These are phyloP conservation scores for Fraxinus americana DNA, from an alignment of 257 asterid species.

Conservation along the genomic window DNA sequence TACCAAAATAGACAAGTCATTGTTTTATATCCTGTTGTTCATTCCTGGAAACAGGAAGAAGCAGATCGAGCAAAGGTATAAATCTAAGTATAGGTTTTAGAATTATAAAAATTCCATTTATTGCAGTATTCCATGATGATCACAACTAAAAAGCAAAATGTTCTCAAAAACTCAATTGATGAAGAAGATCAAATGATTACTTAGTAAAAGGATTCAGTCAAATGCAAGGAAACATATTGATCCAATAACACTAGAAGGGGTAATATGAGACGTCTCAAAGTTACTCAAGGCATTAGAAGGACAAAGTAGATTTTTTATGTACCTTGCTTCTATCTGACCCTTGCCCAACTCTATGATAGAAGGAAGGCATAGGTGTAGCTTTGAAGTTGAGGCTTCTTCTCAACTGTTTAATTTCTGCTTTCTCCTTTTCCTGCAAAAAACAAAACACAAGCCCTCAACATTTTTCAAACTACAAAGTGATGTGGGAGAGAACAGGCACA, in stretches of 20 bases:
- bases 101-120: not conserved
- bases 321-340: conserved; percentile 55
- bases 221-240: not conserved
- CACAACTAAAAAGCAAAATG: not conserved
- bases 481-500: not conserved
- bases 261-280: not conserved
- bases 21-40: not conserved
- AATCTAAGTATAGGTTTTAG: not conserved
- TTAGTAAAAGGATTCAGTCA: not conserved
- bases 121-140: not conserved
- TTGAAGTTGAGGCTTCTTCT: conserved; percentile 65
- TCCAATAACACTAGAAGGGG: not conserved
- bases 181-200: not conserved
- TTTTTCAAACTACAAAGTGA: not conserved
- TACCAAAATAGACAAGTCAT: not conserved
- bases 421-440: conserved; percentile 53
- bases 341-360: conserved; percentile 41
- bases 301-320: conserved; percentile 2
- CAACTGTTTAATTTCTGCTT: conserved; percentile 60
- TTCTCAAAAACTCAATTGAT: not conserved
- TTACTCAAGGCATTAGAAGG: not conserved
- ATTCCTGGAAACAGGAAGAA: not conserved
- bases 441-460: not conserved
- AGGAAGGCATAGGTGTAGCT: conserved; percentile 80
- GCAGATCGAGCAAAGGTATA: not conserved